phyloP scores from a whole-genome alignment of 805 yeast species.

The Barnettozyma californica region DNA sequence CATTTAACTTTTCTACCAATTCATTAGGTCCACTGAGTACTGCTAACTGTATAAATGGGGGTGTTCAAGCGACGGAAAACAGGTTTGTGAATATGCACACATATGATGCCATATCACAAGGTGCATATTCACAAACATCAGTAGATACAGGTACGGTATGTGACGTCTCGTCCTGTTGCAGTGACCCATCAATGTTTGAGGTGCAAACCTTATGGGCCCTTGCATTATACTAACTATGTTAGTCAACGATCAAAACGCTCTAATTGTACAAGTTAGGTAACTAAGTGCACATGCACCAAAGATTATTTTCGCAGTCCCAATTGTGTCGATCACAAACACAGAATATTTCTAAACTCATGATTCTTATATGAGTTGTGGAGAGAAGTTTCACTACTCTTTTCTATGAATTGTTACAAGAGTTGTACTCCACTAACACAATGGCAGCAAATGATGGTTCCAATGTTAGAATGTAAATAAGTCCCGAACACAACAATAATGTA shows the following conservation, averaged over 20 bases:
- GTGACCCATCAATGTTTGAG: too few relatives aligned
- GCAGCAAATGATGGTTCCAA: not conserved
- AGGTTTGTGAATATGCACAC: not conserved
- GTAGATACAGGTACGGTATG: not conserved
- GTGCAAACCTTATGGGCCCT: too few relatives aligned
- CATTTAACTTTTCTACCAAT: too few relatives aligned
- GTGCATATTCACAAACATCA: too few relatives aligned
- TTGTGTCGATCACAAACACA: not conserved
- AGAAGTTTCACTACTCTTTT: not conserved
- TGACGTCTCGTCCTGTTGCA: not conserved
- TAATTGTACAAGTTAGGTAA: not conserved
- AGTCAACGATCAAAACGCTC: too few relatives aligned
- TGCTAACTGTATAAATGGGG: too few relatives aligned
- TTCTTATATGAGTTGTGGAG: not conserved
- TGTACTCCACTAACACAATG: not conserved
- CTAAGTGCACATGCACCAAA: not conserved
- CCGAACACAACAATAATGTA: not conserved
- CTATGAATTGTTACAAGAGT: not conserved
- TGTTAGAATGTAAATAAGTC: not conserved
- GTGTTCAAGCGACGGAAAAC: not conserved
- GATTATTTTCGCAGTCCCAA: not conserved
- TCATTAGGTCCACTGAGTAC: too few relatives aligned
- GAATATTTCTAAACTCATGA: too few relatives aligned
- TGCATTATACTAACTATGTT: too few relatives aligned
- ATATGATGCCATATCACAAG: not conserved